Conservation (phyloP, 2,329 filamentous ascomycete genomes). For the Dactylellina drechsleri region DNA sequence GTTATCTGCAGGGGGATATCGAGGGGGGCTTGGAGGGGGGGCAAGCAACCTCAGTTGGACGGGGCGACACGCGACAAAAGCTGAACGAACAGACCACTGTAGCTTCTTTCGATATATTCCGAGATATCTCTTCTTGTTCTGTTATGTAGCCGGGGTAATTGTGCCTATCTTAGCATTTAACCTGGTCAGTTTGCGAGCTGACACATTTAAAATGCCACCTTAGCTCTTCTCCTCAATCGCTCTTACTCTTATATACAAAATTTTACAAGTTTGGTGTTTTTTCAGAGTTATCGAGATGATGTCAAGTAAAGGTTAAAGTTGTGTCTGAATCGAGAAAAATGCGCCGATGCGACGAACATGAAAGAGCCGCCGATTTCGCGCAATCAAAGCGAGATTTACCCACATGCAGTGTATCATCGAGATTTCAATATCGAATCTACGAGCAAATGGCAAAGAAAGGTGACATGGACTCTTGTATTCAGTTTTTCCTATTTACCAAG, state of each 20-base stretch:
- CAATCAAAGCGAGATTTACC: too few species aligned
- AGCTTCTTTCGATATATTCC: slow-evolving; percentile 26
- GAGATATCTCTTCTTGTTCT: neutral
- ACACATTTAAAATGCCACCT: slow-evolving; percentile 17
- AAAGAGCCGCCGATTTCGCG: slow-evolving; percentile 7
- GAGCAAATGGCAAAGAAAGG: neutral
- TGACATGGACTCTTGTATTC: slow-evolving; percentile 20
- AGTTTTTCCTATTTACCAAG: slow-evolving; percentile 34
- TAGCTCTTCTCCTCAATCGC: slow-evolving; percentile 21
- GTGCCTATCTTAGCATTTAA: too few species aligned
- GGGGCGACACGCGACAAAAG: slow-evolving; percentile 43
- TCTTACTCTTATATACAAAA: too few species aligned
- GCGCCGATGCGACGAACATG: neutral
- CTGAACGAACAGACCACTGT: slow-evolving; percentile 37
- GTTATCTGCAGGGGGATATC: slow-evolving; percentile 11
- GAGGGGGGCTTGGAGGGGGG: neutral
- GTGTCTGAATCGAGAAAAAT: neutral
- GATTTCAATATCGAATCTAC: too few species aligned
- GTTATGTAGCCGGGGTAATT: slow-evolving; percentile 5
- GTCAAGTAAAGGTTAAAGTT: too few species aligned
- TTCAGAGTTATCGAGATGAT: too few species aligned
- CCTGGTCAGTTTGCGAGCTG: too few species aligned
- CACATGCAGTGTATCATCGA: too few species aligned
- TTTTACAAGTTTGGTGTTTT: too few species aligned
- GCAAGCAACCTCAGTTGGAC: neutral